phyloP scores from a whole-genome alignment of 257 asterid genomes.

The Plantago elongata region DNA sequence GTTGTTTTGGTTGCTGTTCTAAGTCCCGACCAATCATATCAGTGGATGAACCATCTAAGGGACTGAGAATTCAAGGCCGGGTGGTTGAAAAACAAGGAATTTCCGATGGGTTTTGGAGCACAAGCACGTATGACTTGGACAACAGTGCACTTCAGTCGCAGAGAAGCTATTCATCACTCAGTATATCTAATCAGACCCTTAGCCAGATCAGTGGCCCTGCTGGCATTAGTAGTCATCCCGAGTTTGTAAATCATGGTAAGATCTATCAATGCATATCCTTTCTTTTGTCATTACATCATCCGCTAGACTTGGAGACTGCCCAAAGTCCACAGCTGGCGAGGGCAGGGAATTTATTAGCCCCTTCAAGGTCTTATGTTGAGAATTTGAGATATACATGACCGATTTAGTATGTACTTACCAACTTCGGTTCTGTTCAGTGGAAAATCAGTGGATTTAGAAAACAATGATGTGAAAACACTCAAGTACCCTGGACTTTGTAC shows the following conservation, averaged over 20 bases:
- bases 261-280: constrained; percentile 2
- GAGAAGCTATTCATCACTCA: constrained; percentile 65
- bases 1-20: constrained; percentile 66
- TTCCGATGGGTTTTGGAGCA: constrained; percentile 80
- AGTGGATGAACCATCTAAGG: constrained; percentile 69
- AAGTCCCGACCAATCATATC: constrained; percentile 57
- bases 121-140: constrained; percentile 64
- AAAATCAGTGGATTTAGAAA: too few relatives aligned
- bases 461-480: too few relatives aligned
- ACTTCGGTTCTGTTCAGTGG: too few relatives aligned
- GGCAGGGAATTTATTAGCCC: too few relatives aligned
- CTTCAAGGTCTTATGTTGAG: too few relatives aligned
- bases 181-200: constrained; percentile 46
- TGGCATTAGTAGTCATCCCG: constrained; percentile 40
- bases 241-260: constrained; percentile 70
- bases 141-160: constrained; percentile 55
- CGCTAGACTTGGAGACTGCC: too few relatives aligned
- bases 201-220: constrained; percentile 35
- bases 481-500: too few relatives aligned
- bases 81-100: constrained; percentile 44
- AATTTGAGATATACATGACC: too few relatives aligned
- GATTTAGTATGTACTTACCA: too few relatives aligned
- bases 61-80: constrained; percentile 67
- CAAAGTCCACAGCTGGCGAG: too few relatives aligned
- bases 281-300: not conserved